Conservation (phyloP, 2,329 filamentous ascomycete species). For the Tolypocladium inflatum region DNA sequence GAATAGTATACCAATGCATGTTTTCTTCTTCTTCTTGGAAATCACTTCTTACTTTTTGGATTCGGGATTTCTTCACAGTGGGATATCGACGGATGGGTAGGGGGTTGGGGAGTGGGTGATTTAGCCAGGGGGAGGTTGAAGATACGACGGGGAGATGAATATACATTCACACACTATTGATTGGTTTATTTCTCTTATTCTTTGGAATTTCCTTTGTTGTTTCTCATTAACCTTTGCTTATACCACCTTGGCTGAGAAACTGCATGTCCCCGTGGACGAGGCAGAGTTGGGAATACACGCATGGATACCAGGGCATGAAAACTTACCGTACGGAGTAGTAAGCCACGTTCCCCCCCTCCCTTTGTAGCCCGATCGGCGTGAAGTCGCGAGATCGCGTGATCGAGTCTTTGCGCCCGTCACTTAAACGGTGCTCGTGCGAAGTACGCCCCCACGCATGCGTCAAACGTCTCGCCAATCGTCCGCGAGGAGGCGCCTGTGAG, state of each 20-base stretch:
- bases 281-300: too few species aligned
- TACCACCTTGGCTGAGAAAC: too few species aligned
- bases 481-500: background rate
- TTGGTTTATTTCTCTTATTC: too few species aligned
- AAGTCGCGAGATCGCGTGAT: too few species aligned
- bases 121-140: background rate
- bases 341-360: too few species aligned
- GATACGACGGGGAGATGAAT: background rate
- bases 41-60: background rate
- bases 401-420: too few species aligned
- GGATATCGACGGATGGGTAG: background rate
- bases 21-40: background rate
- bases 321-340: too few species aligned
- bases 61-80: background rate
- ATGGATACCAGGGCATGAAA: too few species aligned
- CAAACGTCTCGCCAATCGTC: background rate
- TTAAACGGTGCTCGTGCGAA: background rate
- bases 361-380: too few species aligned
- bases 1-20: background rate
- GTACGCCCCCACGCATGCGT: background rate
- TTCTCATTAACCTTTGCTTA: too few species aligned
- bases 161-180: background rate
- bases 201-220: too few species aligned
- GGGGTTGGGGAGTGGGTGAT: background rate
- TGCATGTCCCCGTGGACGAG: too few species aligned